Conservation (phyloP, 148 eudicot species). For the Silene latifolia region DNA sequence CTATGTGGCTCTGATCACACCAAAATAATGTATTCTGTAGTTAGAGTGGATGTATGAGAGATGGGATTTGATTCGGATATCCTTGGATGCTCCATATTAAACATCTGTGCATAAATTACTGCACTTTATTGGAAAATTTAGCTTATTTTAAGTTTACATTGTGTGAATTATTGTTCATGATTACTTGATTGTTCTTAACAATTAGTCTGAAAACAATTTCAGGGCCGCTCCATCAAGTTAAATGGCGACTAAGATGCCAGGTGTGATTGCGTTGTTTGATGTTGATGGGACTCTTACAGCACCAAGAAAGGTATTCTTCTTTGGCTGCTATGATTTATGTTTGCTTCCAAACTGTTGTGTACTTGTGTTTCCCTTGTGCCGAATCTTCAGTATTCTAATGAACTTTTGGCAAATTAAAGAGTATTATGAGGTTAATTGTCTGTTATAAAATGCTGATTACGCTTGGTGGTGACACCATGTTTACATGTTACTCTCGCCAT, state of each 20-base stretch:
- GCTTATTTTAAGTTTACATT: neutral
- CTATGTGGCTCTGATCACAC: too few relatives aligned
- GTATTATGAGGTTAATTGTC: neutral
- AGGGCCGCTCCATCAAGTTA: neutral
- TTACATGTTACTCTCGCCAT: too few relatives aligned
- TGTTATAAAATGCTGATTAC: neutral
- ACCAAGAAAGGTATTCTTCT: slow-evolving; percentile 61
- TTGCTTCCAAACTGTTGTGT: neutral
- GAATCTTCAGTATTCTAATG: neutral
- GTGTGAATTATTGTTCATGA: neutral
- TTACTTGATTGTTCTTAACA: neutral
- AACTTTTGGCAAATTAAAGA: neutral
- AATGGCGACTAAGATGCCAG: slow-evolving; percentile 70
- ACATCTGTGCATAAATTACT: neutral
- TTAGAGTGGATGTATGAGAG: neutral
- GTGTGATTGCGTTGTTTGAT: slow-evolving; percentile 83
- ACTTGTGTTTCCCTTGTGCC: neutral
- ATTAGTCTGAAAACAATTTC: slow-evolving; percentile 1
- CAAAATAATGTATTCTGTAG: neutral
- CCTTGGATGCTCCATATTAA: neutral
- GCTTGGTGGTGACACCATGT: too few relatives aligned
- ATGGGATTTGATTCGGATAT: neutral
- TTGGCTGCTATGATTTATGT: neutral
- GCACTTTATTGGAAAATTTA: neutral
- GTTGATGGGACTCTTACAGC: slow-evolving; percentile 97